Evolutionary conservation across 768 basidiomycete species (phyloP), one percentile per base, ranked within the genome.

Genomic region (Pholiota conissans): DNA sequence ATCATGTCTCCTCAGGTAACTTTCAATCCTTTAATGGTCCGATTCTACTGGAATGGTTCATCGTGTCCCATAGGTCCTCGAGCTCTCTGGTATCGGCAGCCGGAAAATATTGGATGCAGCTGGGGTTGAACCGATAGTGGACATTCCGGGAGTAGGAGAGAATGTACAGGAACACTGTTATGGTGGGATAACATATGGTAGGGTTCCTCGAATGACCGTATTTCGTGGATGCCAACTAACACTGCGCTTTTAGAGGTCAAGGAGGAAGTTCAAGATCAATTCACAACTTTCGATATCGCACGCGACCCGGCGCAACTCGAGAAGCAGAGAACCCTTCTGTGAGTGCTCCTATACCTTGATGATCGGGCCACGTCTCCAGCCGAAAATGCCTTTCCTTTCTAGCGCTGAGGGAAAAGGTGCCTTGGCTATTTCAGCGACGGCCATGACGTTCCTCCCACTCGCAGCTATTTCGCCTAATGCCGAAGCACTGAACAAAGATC

Each of bases 301-400:
- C 18, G 13, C 0, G 55, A 56, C 14, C 45, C 55, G 1, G 29
- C 13, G 10, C 29, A 49, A 13, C 11, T 53, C 8, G 51, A 56
- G 20, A 45, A 49, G 18, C 55, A 61, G 2, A 35, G n/a, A 10
- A 24, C 24, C 28, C 46, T 61, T 10, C 52, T 56, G 59, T 61
- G n/a, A 10, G 24, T 26, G 28, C 46, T 61, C 5, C 52, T 56
- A 55, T 61, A 60, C 8, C 55, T 56, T n/a, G n/a, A n/a, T n/a
- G n/a, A n/a, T n/a, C n/a, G n/a, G n/a, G n/a, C n/a, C n/a, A n/a
- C n/a, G n/a, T n/a, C n/a, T n/a, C n/a, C n/a, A n/a, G n/a, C n/a
- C n/a, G n/a, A n/a, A n/a, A n/a, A n/a, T n/a, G n/a, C n/a, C n/a
- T n/a, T n/a, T n/a, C n/a, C n/a, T n/a, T n/a, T n/a, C n/a, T n/a